phyloP scores from a whole-genome alignment of 805 yeast genomes.

The Ogataea nakhonphanomensis region DNA sequence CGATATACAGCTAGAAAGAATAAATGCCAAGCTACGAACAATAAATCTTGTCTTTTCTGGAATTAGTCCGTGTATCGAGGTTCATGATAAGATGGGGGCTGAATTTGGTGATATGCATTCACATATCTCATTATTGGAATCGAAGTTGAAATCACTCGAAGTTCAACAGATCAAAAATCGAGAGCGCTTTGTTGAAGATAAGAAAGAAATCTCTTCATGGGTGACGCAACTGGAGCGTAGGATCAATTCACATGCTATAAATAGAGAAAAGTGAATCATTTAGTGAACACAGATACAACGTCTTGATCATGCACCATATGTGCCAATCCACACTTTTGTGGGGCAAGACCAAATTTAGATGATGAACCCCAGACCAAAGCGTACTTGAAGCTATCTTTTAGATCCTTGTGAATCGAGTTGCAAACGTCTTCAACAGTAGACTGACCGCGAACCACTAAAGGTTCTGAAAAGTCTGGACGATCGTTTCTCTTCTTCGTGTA shows the following conservation, averaged over 20 bases:
- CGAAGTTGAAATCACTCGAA: constrained; percentile 22
- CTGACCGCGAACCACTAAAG: constrained; percentile 81
- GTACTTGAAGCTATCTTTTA: constrained; percentile 87
- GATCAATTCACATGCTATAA: neutral
- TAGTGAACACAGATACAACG: constrained; percentile 86
- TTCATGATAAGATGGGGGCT: constrained; percentile 14
- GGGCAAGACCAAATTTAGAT: constrained; percentile 77
- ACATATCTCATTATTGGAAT: constrained; percentile 23
- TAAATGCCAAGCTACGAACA: too few relatives aligned
- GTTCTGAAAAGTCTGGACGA: constrained; percentile 78
- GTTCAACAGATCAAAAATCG: constrained; percentile 8
- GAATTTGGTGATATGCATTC: constrained; percentile 19
- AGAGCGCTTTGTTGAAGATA: constrained; percentile 10
- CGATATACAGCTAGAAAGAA: too few relatives aligned
- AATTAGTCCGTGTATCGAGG: too few relatives aligned
- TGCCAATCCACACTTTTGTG: constrained; percentile 90
- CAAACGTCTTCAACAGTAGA: constrained; percentile 85
- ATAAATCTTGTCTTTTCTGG: too few relatives aligned
- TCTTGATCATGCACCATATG: constrained; percentile 90
- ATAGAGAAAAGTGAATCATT: constrained; percentile 11
- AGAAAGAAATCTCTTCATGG: constrained; percentile 15
- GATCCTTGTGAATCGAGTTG: constrained; percentile 87
- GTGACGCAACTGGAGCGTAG: constrained; percentile 11
- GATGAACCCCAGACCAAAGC: constrained; percentile 97
- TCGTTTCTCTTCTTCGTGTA: constrained; percentile 88